Base-by-base conservation (phyloP, 1,284 basidiomycete genomes). In the Thelephora terrestris region DNA sequence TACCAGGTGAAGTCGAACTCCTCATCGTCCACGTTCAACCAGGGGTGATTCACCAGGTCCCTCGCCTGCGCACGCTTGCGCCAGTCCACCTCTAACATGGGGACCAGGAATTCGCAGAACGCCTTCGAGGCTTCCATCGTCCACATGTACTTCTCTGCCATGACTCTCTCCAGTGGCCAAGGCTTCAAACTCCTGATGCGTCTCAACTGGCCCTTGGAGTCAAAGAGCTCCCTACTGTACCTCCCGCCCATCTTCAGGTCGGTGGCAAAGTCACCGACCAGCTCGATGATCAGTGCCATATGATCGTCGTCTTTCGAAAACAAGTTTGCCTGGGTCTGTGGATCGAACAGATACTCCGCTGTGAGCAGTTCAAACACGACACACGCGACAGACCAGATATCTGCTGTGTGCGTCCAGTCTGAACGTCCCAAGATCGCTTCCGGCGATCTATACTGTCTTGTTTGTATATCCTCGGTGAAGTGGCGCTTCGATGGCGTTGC, bases 291-390 rank as follows among this genome's bases (percentile, higher is more conserved):
- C 66, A 93, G 91, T 6, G 92, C 91, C 73, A 95, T 87, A 61
- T 94, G 91, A 63, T 95, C 91, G 62, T 94, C 91, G 64, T 95
- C 91, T 67, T 94, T 94, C 57, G 81, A 85, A 64, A 92, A 94
- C 52, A 83, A 60, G 52, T 87, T 84, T 12, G 85, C 84, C 62
- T 86, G 84, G 24, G 79, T 77, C 54, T 91, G 90, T 24, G 91
- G 91, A 60, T 92, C 90, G 61, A 92, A 93, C 29, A 92, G 76
- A 60, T 86, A 91, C 63, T 92, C 89, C 27, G 87, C 86, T 5
- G 89, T 91, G 49, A 92, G 69, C 47, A 92, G 73, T 65, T 93
- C 91, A 58, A 93, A 92, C 39, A 83, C 74, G 64, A 95, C 81
- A 63, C 89, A 91, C 38, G 87, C 88, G 12, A 89, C 80, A 54